Percentiles rank a stretch among this genome's conserved stretches.
phyloP scores from a whole-genome alignment of 345 rosid genomes.

The Dovyalis caffra region DNA sequence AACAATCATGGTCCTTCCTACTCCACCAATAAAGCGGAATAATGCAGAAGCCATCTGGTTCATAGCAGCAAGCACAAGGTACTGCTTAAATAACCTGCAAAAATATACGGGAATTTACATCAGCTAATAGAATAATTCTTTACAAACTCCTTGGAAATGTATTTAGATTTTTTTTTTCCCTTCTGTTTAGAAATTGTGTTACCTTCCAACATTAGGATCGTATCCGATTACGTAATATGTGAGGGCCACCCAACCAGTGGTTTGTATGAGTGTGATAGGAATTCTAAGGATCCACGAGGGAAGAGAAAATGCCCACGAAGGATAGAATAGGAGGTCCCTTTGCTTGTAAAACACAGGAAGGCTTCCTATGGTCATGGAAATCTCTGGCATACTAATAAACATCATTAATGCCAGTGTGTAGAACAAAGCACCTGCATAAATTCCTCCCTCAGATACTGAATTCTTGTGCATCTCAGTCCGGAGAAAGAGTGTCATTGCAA shows the following conservation, averaged over 20 bases:
- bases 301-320: constrained; percentile 81
- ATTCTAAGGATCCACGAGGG: constrained; percentile 84
- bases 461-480: constrained; percentile 40
- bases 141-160: neutral
- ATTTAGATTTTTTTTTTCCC: neutral
- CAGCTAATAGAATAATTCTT: neutral
- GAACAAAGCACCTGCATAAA: constrained; percentile 68
- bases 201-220: constrained; percentile 78
- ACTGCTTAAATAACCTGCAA: constrained; percentile 68
- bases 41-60: constrained; percentile 69
- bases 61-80: constrained; percentile 43
- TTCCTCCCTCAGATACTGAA: constrained; percentile 42
- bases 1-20: constrained; percentile 59
- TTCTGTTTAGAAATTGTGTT: neutral
- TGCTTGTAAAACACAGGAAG: too few relatives aligned
- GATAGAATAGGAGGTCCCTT: constrained; percentile 72
- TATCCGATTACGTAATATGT: constrained; percentile 74
- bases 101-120: neutral
- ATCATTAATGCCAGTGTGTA: constrained; percentile 43
- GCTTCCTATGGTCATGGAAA: constrained; percentile 73
- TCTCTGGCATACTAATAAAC: constrained; percentile 81
- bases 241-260: constrained; percentile 50
- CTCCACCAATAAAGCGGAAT: constrained; percentile 55
- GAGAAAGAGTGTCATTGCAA: constrained; percentile 37
- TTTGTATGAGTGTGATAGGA: constrained; percentile 66